Base-by-base conservation (phyloP, 495 filamentous ascomycete genomes). In the Staphylotrichum tortipilum region DNA sequence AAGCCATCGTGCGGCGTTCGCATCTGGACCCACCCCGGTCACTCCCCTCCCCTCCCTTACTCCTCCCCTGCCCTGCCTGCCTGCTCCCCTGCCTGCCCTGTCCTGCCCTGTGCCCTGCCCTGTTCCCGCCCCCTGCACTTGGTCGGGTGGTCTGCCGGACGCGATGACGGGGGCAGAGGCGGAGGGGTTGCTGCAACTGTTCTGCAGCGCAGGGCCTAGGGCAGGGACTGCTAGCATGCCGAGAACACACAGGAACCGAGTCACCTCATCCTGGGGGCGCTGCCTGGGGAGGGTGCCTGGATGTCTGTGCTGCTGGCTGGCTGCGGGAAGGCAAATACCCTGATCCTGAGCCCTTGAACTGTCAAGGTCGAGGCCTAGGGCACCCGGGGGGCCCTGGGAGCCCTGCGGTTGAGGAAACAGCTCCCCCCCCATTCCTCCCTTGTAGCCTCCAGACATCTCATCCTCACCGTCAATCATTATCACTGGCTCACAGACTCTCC, bases 401-500 rank as follows among this genome's bases (percentile, higher is more conserved):
- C 21, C 49, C 23, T 18, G 39, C 28, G 38, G 18, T 37, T 51
- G 39, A 33, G 45, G 35, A 39, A 47, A 45, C 28, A 12, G 44
- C 29, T 10, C 7, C 37, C 21, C 28, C 46, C 9, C n/a, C n/a
- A n/a, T n/a, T n/a, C n/a, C n/a, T n/a, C n/a, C n/a, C n/a, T n/a
- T n/a, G 29, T 1, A 10, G 29, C 18, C 7, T 34, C 44, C 30
- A 38, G 42, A 52, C 26, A 33, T 8, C 26, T n/a, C 47, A 54
- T 55, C 56, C 54, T 56, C 54, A 56, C 37, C 39, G 60, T 56
- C 60, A 61, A 59, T 63, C 60, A 59, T 55, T n/a, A 61, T 56
- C 50, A 56, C 37, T 52, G 40, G 22, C 48, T 11, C 41, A 28
- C 28, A 28, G 49, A 36, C 41, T 14, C 35, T 38, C 44, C 35